Conservation (phyloP, 176 grass and related monocot species). For the Zoysia japonica region DNA sequence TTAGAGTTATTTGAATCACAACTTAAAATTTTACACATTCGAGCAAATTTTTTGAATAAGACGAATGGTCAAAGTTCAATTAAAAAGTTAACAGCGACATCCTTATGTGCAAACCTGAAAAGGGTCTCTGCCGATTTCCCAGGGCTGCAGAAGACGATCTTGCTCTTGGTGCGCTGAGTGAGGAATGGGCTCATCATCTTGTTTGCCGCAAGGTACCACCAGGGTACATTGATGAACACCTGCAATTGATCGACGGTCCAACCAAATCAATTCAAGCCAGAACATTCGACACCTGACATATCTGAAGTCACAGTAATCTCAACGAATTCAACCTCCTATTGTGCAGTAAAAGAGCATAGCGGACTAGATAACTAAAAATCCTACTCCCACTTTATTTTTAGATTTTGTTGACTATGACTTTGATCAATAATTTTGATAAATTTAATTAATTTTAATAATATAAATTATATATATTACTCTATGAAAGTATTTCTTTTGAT, state of each 20-base stretch:
- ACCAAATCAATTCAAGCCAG: constrained; percentile 19
- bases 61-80: too few relatives aligned
- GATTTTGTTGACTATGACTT: too few relatives aligned
- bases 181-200: constrained; percentile 87
- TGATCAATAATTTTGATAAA: too few relatives aligned
- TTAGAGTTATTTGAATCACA: too few relatives aligned
- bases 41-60: too few relatives aligned
- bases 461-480: too few relatives aligned
- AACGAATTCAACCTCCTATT: not conserved
- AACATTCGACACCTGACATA: not conserved
- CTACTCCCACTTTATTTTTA: not conserved
- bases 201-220: constrained; percentile 90
- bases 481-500: too few relatives aligned
- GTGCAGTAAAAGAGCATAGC: not conserved
- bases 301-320: not conserved
- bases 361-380: not conserved
- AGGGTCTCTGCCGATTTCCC: constrained; percentile 80
- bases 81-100: not conserved
- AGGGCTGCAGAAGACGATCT: constrained; percentile 79
- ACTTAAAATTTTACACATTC: too few relatives aligned
- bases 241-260: constrained; percentile 24
- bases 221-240: constrained; percentile 97
- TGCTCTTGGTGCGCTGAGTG: constrained; percentile 95
- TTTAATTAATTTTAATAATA: too few relatives aligned
- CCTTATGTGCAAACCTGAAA: constrained; percentile 60